Evolutionary conservation across 208 protist genomes (phyloP).

Genomic region (Polymyxa betae): DNA sequence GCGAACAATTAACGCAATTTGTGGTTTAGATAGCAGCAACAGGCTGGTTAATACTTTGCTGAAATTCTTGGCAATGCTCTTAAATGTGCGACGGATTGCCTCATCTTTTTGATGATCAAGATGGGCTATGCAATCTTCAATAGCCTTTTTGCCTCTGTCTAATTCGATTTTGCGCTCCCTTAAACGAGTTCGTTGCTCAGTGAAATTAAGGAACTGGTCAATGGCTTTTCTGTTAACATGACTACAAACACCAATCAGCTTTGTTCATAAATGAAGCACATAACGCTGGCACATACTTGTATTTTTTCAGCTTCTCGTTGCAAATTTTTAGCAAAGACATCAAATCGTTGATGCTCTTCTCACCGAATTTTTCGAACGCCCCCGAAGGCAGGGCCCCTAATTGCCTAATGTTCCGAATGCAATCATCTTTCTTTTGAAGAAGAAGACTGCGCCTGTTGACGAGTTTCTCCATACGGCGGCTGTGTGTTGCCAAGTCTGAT

Average conservation of each 20-base stretch:
- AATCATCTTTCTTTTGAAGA: conserved; percentile 79
- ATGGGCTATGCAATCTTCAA: conserved; percentile 89
- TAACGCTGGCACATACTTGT: conserved; percentile 26
- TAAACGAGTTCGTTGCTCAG: conserved; percentile 71
- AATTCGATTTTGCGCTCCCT: conserved; percentile 77
- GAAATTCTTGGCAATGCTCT: conserved; percentile 91
- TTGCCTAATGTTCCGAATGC: conserved; percentile 83
- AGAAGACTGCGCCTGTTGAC: conserved; percentile 67
- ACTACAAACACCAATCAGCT: conserved; percentile 68
- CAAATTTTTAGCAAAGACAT: conserved; percentile 79
- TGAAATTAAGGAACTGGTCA: conserved; percentile 91
- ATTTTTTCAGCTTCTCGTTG: conserved; percentile 81
- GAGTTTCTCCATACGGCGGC: conserved; percentile 65
- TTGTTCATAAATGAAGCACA: not conserved
- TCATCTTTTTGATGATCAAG: conserved; percentile 94
- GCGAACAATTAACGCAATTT: not conserved
- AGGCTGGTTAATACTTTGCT: conserved; percentile 68
- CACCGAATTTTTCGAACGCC: conserved; percentile 69
- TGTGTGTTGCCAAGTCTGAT: conserved; percentile 4
- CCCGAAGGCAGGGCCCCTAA: conserved; percentile 81
- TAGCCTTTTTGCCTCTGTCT: conserved; percentile 80
- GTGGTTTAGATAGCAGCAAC: not conserved
- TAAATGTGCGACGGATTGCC: conserved; percentile 94
- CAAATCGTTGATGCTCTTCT: conserved; percentile 77
- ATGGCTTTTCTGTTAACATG: conserved; percentile 98